phyloP scores from a whole-genome alignment of 306 rosid genomes.

The Calophaca sinica region DNA sequence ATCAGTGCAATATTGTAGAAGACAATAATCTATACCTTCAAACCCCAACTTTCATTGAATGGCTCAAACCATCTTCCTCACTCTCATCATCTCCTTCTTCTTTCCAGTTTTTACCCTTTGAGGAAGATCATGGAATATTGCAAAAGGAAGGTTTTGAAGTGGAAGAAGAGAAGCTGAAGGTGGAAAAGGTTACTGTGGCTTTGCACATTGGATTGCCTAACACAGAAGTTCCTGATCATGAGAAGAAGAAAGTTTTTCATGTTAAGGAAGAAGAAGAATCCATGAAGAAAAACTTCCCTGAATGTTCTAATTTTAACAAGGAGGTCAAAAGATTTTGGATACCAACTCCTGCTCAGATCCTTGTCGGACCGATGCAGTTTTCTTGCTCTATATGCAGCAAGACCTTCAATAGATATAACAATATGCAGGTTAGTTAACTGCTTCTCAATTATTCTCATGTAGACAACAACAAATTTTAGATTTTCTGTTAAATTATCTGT shows the following conservation, averaged over 20 bases:
- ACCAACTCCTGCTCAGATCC: conserved; percentile 92
- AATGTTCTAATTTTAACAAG: conserved; percentile 48
- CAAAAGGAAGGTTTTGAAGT: conserved; percentile 57
- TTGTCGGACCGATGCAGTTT: conserved; percentile 97
- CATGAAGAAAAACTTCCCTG: conserved; percentile 55
- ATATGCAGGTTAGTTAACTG: conserved; percentile 87
- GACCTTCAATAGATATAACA: conserved; percentile 93
- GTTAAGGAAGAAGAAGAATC: conserved; percentile 56
- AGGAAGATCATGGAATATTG: conserved; percentile 49
- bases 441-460: conserved; percentile 12
- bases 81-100: conserved; percentile 44
- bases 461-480: not conserved
- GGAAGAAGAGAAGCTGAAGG: conserved; percentile 59
- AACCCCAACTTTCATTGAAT: conserved; percentile 89
- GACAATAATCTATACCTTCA: conserved; percentile 60
- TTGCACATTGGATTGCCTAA: conserved; percentile 90
- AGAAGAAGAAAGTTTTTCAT: conserved; percentile 38
- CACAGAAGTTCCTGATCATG: conserved; percentile 16
- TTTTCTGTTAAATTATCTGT: conserved; percentile 13
- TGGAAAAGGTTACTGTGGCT: conserved; percentile 70
- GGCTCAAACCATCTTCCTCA: conserved; percentile 83
- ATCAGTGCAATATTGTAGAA: conserved; percentile 51
- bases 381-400: conserved; percentile 90
- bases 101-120: conserved; percentile 66
- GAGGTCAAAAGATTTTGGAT: conserved; percentile 85